Evolutionary conservation across 495 filamentous ascomycete species (phyloP).

Genomic region (Penicillium simplicissimum): DNA sequence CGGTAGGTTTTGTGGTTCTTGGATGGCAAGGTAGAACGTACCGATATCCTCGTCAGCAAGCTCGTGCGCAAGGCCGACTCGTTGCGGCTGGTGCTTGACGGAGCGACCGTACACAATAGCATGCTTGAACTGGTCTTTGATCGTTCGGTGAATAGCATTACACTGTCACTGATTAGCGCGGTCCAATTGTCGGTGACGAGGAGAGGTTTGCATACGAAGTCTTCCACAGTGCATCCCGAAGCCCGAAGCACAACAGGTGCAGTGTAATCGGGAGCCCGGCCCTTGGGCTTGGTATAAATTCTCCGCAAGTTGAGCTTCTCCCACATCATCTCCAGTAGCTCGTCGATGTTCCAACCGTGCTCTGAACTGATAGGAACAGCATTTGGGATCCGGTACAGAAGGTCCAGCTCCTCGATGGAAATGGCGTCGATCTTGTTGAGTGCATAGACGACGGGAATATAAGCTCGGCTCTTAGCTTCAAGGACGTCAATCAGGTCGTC

Average conservation of each 20-base stretch:
- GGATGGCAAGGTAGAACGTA: constrained; percentile 46
- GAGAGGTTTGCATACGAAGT: constrained; percentile 73
- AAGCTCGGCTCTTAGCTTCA: constrained; percentile 91
- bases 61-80: constrained; percentile 89
- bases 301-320: constrained; percentile 87
- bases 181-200: constrained; percentile 1
- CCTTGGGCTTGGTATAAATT: constrained; percentile 98
- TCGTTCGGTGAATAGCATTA: constrained; percentile 93
- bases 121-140: constrained; percentile 92
- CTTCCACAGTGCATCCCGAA: constrained; percentile 84
- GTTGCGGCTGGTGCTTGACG: constrained; percentile 97
- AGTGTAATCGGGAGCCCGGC: constrained; percentile 88
- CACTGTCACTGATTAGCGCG: constrained; percentile 60
- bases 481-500: constrained; percentile 94
- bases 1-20: not conserved
- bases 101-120: constrained; percentile 97
- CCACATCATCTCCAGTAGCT: constrained; percentile 97
- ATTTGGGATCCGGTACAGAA: constrained; percentile 95
- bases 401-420: constrained; percentile 93
- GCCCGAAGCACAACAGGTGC: constrained; percentile 86
- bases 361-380: constrained; percentile 96
- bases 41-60: constrained; percentile 96
- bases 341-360: constrained; percentile 98
- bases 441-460: constrained; percentile 97
- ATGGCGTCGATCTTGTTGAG: constrained; percentile 99